Percentiles rank a stretch among this genome's conserved stretches.
Conservation (phyloP, 2,329 filamentous ascomycete genomes). For the Cryphonectria carpinicola region DNA sequence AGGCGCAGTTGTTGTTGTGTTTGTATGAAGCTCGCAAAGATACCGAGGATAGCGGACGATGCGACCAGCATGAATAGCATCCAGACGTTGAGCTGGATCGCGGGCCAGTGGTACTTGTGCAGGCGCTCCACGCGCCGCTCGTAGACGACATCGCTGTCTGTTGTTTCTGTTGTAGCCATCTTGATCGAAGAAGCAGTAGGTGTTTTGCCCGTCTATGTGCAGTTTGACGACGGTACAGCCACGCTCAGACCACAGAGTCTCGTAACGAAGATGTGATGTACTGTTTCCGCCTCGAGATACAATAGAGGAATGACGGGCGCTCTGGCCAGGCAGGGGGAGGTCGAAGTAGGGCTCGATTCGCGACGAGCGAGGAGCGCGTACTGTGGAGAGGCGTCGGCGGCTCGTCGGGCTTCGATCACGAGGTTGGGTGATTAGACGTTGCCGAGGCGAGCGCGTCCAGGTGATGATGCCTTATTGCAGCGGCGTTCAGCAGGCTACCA, state of each 20-base stretch:
- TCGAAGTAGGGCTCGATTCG: not conserved
- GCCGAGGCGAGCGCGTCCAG: not conserved
- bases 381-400: not conserved
- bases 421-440: not conserved
- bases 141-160: constrained; percentile 46
- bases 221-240: not conserved
- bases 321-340: not conserved
- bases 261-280: not conserved
- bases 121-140: constrained; percentile 50
- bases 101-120: constrained; percentile 70
- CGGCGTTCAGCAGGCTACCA: not conserved
- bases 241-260: not conserved
- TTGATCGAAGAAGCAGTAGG: not conserved
- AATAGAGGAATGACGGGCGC: not conserved
- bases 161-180: constrained; percentile 36
- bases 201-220: not conserved
- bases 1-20: constrained; percentile 60
- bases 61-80: constrained; percentile 67
- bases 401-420: not conserved
- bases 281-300: not conserved
- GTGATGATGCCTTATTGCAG: not conserved
- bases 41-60: constrained; percentile 61
- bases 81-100: constrained; percentile 69
- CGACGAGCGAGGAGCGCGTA: not conserved
- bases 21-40: constrained; percentile 63